Evolutionary conservation across 2,329 filamentous ascomycete species (phyloP).

Genomic region (Zymoseptoria tritici): DNA sequence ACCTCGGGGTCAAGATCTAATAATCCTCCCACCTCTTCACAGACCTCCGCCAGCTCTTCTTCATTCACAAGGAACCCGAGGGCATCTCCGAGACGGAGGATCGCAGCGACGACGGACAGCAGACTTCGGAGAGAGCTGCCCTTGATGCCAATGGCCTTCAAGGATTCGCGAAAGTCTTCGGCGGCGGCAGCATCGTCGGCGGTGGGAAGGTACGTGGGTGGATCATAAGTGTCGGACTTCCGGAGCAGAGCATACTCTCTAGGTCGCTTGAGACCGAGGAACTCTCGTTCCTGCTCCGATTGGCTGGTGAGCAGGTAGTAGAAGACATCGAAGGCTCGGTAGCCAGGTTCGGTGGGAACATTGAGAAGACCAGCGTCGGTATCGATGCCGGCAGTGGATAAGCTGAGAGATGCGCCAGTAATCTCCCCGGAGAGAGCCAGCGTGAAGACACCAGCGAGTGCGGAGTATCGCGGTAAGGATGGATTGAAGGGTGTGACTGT

Average conservation of each 20-base stretch:
- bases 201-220: constrained; percentile 81
- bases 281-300: constrained; percentile 81
- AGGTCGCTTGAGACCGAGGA: constrained; percentile 69
- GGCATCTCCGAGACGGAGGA: constrained; percentile 88
- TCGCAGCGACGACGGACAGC: constrained; percentile 74
- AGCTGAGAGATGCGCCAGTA: constrained; percentile 63
- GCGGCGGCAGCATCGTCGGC: constrained; percentile 88
- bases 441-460: constrained; percentile 72
- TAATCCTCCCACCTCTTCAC: constrained; percentile 81
- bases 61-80: constrained; percentile 77
- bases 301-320: constrained; percentile 86
- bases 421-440: constrained; percentile 75
- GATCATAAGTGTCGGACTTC: constrained; percentile 75
- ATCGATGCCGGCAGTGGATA: constrained; percentile 85
- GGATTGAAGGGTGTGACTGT: constrained; percentile 85
- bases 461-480: constrained; percentile 71
- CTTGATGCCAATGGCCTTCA: constrained; percentile 92
- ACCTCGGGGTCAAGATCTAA: constrained; percentile 82
- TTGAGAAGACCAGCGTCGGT: constrained; percentile 71
- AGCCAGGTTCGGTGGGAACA: constrained; percentile 70
- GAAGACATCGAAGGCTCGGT: constrained; percentile 93
- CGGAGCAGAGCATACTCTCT: constrained; percentile 72
- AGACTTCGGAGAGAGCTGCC: constrained; percentile 73
- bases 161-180: constrained; percentile 79
- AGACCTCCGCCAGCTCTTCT: constrained; percentile 75